Evolutionary conservation across 345 rosid species (phyloP), one percentile per base, ranked within the genome.

Genomic region (Linum trigynum): DNA sequence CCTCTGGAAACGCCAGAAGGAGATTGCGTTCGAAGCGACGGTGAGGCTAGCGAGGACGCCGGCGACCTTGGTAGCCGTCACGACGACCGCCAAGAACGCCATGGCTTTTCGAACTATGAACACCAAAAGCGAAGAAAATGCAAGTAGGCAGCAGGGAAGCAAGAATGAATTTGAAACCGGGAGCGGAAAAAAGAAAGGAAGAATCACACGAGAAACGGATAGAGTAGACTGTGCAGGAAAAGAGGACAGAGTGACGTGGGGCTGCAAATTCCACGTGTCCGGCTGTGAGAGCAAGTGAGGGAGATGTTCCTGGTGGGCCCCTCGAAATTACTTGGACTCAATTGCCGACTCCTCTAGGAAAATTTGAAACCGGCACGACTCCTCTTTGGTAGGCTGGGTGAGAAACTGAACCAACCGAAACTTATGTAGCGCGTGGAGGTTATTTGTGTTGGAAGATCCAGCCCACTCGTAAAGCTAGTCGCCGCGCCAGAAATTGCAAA

Each of bases 1-100:
- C 61, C 71, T 83, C 67, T 90, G 82, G 77, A 66, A 90, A 71
- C 89, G 85, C 45, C 87, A 75, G 80, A 74, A 92, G 3, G 98
- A 90, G 74, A 77, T 77, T 1, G 82, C 92, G 66, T 90, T 88
- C 41, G 95, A 87, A 1, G 92, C 96, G 42, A 90, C 73, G n/a
- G 92, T 85, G 32, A 83, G 61, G 1, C 88, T 83, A 11, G 75
- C 85, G 37, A 88, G 66, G 5, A 82, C 53, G 66, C 96, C 99
- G 58, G 88, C 92, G 75, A 88, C 69, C 74, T 88, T 84, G 36
- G 86, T 83, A 48, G 86, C 91, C 42, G 86, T 17, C 0, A 80
- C 35, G 64, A 89, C 71, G 66, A 92, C 61, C 15, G 83, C 62
- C 63, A 78, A 45, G 15, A 85, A 41, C 43, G 71, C 74, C 94